Evolutionary conservation across 345 rosid genomes (phyloP), one percentile per base, ranked within the genome.

Genomic region (Bruguiera parviflora): DNA sequence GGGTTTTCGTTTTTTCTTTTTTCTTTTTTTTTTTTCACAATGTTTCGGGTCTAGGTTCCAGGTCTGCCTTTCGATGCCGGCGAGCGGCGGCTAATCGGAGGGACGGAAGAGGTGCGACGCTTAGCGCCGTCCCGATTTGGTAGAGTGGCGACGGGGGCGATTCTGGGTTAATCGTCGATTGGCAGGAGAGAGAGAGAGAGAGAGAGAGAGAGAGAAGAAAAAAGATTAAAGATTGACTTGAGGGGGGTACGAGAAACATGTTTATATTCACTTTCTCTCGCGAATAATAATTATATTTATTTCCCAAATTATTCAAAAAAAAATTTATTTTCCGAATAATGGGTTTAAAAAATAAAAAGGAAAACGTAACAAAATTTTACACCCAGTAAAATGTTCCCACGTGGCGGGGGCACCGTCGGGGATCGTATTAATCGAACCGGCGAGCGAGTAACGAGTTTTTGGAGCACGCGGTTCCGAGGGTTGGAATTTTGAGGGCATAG

Each of bases 91-190:
- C 59, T 68, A 57, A 63, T 16, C 58, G 66, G 56, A 37, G 49
- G n/a, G 71, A 52, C 72, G 25, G 52, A 35, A 27, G 69, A n/a
- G n/a, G 81, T 46, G 64, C 66, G 69, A 72, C 18, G 59, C 28
- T 70, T 55, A 58, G 66, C 74, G 21, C 13, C 68, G 77, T 67
- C 68, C 77, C 77, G 79, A 78, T 75, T 70, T 28, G 64, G 20
- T 58, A 73, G 77, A 83, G 76, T 66, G 84, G 71, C 68, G 79
- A 68, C 52, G 49, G 77, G 57, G 67, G 71, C 73, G 82, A 67
- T 75, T 77, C 81, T 67, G 81, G 83, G 71, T 79, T 83, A 83
- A 84, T 84, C 89, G 94, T 82, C 87, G 89, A 85, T 72, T 76
- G 71, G 68, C 29, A 39, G 39, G 63, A 68, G 58, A 22, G 66